Evolutionary conservation across 768 basidiomycete genomes (phyloP).

Genomic region (Hygrocybe punicea): DNA sequence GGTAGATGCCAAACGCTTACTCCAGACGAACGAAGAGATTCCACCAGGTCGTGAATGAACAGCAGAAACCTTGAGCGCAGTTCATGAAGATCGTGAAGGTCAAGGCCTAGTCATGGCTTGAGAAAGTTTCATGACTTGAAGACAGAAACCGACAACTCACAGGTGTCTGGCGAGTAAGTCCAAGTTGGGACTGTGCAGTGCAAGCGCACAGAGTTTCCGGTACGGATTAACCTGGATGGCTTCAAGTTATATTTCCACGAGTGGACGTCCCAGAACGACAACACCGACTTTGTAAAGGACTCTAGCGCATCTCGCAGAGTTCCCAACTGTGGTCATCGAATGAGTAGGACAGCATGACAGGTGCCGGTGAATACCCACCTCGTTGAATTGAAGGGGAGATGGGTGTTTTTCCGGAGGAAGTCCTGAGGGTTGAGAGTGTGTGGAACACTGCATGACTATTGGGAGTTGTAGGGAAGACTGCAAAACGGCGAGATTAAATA

Average conservation of each 20-base stretch:
- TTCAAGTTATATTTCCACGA: background rate
- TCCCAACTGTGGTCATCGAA: conserved; percentile 39
- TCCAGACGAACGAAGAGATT: conserved; percentile 56
- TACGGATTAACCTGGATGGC: conserved; percentile 44
- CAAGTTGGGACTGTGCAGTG: conserved; percentile 69
- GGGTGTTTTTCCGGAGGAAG: background rate
- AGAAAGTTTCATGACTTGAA: background rate
- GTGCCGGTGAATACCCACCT: conserved; percentile 31
- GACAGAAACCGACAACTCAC: conserved; percentile 36
- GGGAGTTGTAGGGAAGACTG: too few relatives aligned
- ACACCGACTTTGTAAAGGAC: conserved; percentile 56
- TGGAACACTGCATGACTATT: background rate
- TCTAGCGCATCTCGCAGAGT: conserved; percentile 55
- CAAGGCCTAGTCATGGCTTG: conserved; percentile 41
- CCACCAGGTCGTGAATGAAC: conserved; percentile 62
- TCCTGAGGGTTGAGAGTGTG: conserved; percentile 6
- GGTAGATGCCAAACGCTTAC: conserved; percentile 36
- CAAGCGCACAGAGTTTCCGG: conserved; percentile 50
- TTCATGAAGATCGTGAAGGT: conserved; percentile 68
- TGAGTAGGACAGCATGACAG: background rate
- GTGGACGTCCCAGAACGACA: background rate
- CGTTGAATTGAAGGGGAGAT: conserved; percentile 30
- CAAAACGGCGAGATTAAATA: background rate
- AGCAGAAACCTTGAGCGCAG: conserved; percentile 57
- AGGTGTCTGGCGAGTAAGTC: conserved; percentile 54